phyloP scores from a whole-genome alignment of 2,329 filamentous ascomycete genomes.

The Calonectria henricotiae region DNA sequence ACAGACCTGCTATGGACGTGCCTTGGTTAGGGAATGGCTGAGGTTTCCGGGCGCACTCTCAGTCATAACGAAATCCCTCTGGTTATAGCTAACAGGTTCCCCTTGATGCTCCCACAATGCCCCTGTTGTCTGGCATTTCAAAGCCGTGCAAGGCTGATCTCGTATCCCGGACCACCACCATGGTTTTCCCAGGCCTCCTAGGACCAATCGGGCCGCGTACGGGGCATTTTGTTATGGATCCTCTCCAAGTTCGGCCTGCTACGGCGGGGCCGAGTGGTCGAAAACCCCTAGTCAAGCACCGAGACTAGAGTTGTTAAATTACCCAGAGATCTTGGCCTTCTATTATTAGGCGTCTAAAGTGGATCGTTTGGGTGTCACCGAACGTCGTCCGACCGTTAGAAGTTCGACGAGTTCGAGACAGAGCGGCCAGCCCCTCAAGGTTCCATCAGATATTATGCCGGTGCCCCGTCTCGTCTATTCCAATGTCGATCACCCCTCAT shows the following conservation, averaged over 20 bases:
- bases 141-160: constrained; percentile 8
- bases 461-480: constrained; percentile 17
- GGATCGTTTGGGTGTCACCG: not conserved
- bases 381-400: constrained; percentile 27
- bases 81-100: not conserved
- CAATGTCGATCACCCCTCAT: constrained; percentile 11
- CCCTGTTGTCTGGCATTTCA: not conserved
- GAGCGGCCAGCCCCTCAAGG: not conserved
- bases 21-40: not conserved
- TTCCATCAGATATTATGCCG: constrained; percentile 20
- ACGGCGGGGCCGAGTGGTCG: not conserved
- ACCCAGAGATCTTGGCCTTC: constrained; percentile 22
- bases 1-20: not conserved
- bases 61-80: not conserved
- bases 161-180: constrained; percentile 7
- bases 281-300: constrained; percentile 11
- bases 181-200: not conserved
- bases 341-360: constrained; percentile 27
- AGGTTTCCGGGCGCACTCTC: constrained; percentile 3
- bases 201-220: constrained; percentile 11
- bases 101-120: not conserved
- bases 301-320: constrained; percentile 13
- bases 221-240: not conserved
- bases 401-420: constrained; percentile 11
- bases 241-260: not conserved